Evolutionary conservation across 805 yeast genomes (phyloP).

Genomic region (Starmerella vaccinii): DNA sequence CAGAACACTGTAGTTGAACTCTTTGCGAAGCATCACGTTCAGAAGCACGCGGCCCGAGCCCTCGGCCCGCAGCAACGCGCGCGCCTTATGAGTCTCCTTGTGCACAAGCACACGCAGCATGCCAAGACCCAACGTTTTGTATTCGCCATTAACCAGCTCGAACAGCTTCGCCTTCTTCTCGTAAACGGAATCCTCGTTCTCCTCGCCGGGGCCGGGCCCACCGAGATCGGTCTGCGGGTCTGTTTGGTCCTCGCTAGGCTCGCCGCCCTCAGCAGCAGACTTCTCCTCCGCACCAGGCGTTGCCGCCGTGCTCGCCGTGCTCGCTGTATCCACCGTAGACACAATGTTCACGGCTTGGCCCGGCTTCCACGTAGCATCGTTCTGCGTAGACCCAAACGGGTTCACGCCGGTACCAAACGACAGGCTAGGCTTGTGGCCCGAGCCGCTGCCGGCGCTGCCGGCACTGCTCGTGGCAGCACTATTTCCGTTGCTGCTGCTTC

Average conservation of each 20-base stretch:
- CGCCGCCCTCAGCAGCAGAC: constrained; percentile 37
- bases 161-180: constrained; percentile 64
- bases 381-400: constrained; percentile 15
- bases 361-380: constrained; percentile 20
- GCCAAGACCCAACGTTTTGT: constrained; percentile 54
- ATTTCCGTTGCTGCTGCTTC: constrained; percentile 3
- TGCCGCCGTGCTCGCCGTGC: constrained; percentile 35
- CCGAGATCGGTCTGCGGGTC: constrained; percentile 40
- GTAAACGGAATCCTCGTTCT: constrained; percentile 55
- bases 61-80: constrained; percentile 77
- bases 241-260: constrained; percentile 36
- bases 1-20: constrained; percentile 48
- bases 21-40: constrained; percentile 51
- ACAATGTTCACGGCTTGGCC: constrained; percentile 17
- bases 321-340: constrained; percentile 23
- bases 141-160: constrained; percentile 44
- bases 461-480: neutral
- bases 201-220: constrained; percentile 70
- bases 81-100: constrained; percentile 48
- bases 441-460: neutral
- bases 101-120: constrained; percentile 63
- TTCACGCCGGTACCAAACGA: constrained; percentile 18
- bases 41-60: constrained; percentile 73
- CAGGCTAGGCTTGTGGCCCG: neutral
- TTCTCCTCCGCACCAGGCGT: constrained; percentile 34